phyloP scores from a whole-genome alignment of 2,329 filamentous ascomycete species.

The Cladophialophora bantiana region DNA sequence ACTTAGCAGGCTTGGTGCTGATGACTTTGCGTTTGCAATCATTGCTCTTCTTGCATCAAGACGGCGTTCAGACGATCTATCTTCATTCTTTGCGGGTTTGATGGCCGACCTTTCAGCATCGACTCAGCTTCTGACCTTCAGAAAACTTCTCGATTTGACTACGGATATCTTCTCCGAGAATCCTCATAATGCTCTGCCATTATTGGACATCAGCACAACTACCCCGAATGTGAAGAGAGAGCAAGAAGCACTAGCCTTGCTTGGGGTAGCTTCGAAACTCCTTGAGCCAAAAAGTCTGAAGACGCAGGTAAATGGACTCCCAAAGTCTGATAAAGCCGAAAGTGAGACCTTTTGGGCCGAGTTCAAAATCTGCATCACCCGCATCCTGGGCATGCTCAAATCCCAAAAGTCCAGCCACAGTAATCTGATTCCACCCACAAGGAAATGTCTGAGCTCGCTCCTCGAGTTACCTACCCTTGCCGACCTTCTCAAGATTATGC shows the following conservation, averaged over 20 bases:
- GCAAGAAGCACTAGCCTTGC: constrained; percentile 51
- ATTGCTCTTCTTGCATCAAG: constrained; percentile 89
- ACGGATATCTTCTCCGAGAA: constrained; percentile 78
- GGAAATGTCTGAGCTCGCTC: constrained; percentile 77
- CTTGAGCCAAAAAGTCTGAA: constrained; percentile 33
- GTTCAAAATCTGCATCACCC: constrained; percentile 40
- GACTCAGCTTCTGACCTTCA: constrained; percentile 76
- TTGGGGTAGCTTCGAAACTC: constrained; percentile 42
- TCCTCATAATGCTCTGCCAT: constrained; percentile 72
- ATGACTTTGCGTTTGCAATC: constrained; percentile 87
- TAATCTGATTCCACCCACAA: constrained; percentile 52
- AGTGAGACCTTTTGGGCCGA: constrained; percentile 36
- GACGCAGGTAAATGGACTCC: constrained; percentile 22
- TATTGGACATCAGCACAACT: constrained; percentile 68
- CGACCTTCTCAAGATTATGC: constrained; percentile 88
- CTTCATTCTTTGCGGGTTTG: constrained; percentile 77
- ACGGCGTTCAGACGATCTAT: constrained; percentile 78
- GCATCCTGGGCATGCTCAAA: constrained; percentile 31
- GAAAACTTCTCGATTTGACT: constrained; percentile 77
- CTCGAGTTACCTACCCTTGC: constrained; percentile 83
- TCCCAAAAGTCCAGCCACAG: constrained; percentile 24
- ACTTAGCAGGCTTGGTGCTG: constrained; percentile 80
- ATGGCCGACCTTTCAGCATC: constrained; percentile 74
- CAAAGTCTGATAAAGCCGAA: constrained; percentile 21
- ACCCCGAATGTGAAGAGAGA: constrained; percentile 38